A percentile compares a stretch with the other conserved stretches of the same genome.
Evolutionary conservation across 31 red algal species (phyloP).

Genomic region (Porphyra umbilicalis): DNA sequence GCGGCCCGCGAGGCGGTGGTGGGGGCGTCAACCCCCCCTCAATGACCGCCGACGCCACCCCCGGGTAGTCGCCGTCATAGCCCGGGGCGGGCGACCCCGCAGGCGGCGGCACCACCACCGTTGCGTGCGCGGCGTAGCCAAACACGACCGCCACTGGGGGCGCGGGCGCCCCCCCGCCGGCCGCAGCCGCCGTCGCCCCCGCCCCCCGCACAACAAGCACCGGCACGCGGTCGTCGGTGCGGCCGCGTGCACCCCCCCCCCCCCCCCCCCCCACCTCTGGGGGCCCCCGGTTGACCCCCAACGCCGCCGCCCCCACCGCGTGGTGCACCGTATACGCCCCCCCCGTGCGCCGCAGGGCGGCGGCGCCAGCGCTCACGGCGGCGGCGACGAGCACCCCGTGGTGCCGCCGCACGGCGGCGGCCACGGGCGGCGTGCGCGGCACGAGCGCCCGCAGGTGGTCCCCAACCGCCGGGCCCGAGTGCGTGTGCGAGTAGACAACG

Average conservation of each 20-base stretch:
- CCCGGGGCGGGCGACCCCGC: not conserved
- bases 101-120: constrained; percentile 16
- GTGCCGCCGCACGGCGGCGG: constrained; percentile 9
- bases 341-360: not conserved
- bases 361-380: not conserved
- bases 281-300: not conserved
- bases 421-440: constrained; percentile 8
- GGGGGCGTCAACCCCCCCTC: not conserved
- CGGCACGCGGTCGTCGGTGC: constrained; percentile 34
- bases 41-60: constrained; percentile 13
- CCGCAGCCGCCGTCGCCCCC: not conserved
- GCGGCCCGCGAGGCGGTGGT: not conserved
- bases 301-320: not conserved
- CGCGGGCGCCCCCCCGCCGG: not conserved
- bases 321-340: not conserved
- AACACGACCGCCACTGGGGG: constrained; percentile 30
- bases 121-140: constrained; percentile 61
- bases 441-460: constrained; percentile 21
- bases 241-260: constrained; percentile 5
- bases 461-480: constrained; percentile 50
- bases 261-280: not conserved
- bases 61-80: constrained; percentile 59
- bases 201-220: constrained; percentile 20
- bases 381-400: not conserved
- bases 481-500: constrained; percentile 42